phyloP scores from a whole-genome alignment of 2,329 filamentous ascomycete species.

The Chaetomium olivaceum region DNA sequence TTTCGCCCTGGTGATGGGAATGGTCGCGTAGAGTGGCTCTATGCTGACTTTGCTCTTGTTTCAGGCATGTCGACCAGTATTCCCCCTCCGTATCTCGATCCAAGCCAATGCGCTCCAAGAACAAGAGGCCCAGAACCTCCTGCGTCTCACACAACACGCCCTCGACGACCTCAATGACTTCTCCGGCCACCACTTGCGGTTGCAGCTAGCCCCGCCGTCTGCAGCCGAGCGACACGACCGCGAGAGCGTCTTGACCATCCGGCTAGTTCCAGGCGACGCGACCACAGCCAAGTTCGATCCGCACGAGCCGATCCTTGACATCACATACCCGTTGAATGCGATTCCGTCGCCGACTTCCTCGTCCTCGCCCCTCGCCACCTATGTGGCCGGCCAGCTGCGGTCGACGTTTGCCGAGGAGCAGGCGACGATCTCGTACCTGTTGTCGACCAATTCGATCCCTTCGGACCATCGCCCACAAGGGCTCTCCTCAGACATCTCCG shows the following conservation, averaged over 20 bases:
- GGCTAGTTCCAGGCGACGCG: conserved; percentile 64
- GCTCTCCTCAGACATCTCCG: conserved; percentile 53
- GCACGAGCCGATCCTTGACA: conserved; percentile 70
- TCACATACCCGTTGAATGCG: conserved; percentile 72
- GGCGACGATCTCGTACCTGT: conserved; percentile 74
- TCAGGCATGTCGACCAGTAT: conserved; percentile 83
- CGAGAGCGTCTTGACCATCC: conserved; percentile 67
- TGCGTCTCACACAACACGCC: conserved; percentile 80
- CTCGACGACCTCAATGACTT: conserved; percentile 87
- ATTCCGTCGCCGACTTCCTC: conserved; percentile 67
- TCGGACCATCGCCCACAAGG: conserved; percentile 48
- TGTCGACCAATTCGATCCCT: conserved; percentile 60
- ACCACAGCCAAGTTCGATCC: conserved; percentile 65
- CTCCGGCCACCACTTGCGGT: conserved; percentile 76
- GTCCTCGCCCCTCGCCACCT: conserved; percentile 72
- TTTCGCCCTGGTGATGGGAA: conserved; percentile 8
- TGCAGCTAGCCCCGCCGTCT: conserved; percentile 58
- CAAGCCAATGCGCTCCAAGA: conserved; percentile 66
- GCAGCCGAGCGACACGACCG: conserved; percentile 40
- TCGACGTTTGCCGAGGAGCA: conserved; percentile 85
- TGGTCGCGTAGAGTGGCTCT: neutral
- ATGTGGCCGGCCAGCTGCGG: conserved; percentile 76
- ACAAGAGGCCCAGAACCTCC: conserved; percentile 69
- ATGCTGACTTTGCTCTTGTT: conserved; percentile 9
- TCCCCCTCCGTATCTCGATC: conserved; percentile 80